Conservation (phyloP, 768 basidiomycete species). For the Mycena crocata region DNA sequence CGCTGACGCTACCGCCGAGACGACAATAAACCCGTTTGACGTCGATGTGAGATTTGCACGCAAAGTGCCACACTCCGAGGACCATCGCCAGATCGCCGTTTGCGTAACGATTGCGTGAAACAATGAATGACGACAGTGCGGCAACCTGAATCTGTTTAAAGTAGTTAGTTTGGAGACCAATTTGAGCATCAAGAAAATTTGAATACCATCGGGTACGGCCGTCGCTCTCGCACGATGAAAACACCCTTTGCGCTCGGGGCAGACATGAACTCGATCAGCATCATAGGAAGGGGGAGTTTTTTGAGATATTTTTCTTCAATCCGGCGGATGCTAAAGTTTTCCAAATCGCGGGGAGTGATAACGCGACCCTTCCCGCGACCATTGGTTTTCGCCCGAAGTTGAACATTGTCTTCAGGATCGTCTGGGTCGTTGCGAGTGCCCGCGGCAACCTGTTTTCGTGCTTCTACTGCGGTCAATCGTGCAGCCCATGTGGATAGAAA, state of each 20-base stretch:
- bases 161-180: neutral
- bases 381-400: neutral
- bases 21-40: conserved; percentile 36
- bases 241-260: conserved; percentile 25
- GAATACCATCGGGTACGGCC: conserved; percentile 37
- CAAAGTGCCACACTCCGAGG: conserved; percentile 38
- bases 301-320: neutral
- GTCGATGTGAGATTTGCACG: conserved; percentile 37
- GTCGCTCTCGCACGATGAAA: conserved; percentile 29
- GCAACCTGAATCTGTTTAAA: conserved; percentile 33
- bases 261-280: conserved; percentile 28
- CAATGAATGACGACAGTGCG: conserved; percentile 33
- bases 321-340: neutral
- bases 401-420: neutral
- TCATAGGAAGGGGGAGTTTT: conserved; percentile 21
- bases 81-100: conserved; percentile 35
- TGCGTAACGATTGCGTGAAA: conserved; percentile 34
- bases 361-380: neutral
- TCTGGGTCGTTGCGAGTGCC: conserved; percentile 8
- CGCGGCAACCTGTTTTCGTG: conserved; percentile 19
- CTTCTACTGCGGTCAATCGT: neutral
- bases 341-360: neutral
- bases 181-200: neutral
- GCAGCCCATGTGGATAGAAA: neutral
- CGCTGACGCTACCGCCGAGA: no score